These are phyloP conservation scores for Pontederia paniculata DNA, from an alignment of 176 grass and related monocot genomes.

Conservation along the genomic window DNA sequence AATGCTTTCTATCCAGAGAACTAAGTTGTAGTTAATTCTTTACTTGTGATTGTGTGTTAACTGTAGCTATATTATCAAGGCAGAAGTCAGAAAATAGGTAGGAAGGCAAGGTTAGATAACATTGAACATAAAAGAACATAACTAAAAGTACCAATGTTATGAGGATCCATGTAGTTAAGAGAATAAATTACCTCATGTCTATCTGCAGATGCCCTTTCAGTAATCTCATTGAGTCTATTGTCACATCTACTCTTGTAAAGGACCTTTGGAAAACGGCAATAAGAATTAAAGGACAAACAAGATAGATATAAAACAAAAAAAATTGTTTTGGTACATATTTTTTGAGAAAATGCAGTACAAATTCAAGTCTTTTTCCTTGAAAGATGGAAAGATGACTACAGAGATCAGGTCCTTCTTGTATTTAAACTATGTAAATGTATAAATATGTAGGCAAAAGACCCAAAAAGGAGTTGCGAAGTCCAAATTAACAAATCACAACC, in stretches of 20 bases:
- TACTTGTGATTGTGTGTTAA: too few species aligned
- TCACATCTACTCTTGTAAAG: slow-evolving; percentile 97
- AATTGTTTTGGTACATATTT: not conserved
- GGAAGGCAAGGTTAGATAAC: not conserved
- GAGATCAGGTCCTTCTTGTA: too few species aligned
- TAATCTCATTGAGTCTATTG: slow-evolving; percentile 97
- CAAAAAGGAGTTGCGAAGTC: too few species aligned
- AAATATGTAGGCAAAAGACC: too few species aligned
- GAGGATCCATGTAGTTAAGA: slow-evolving; percentile 12
- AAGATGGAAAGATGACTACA: too few species aligned
- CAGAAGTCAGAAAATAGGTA: not conserved
- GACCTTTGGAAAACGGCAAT: slow-evolving; percentile 38
- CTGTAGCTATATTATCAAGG: too few species aligned
- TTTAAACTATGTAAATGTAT: too few species aligned
- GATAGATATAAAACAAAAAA: slow-evolving; percentile 16
- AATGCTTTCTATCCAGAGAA: not conserved
- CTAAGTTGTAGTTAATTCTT: too few species aligned
- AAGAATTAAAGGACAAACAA: slow-evolving; percentile 6
- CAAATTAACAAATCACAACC: too few species aligned
- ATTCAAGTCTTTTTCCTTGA: too few species aligned
- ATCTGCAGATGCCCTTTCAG: slow-evolving; percentile 89
- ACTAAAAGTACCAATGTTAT: not conserved
- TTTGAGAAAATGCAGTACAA: too few species aligned
- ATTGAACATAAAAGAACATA: not conserved
- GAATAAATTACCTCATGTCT: slow-evolving; percentile 62